These are phyloP conservation scores for Ciborinia camelliae DNA, from an alignment of 2,329 filamentous ascomycete genomes.

Conservation along the genomic window DNA sequence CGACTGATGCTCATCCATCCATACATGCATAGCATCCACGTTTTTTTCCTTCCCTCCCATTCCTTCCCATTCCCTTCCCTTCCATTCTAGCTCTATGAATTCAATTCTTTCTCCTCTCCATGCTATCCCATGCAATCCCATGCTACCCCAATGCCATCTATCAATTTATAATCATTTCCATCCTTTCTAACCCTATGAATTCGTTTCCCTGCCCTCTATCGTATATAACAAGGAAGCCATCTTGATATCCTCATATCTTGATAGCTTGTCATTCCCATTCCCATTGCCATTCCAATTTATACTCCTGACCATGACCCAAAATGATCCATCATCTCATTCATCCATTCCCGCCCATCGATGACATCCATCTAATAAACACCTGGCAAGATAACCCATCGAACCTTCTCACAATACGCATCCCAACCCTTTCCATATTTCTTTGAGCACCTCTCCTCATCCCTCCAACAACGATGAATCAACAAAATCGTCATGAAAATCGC, in stretches of 20 bases:
- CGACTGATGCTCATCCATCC: too few relatives aligned
- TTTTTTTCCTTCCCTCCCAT: too few relatives aligned
- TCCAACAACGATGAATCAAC: slow-evolving; percentile 45
- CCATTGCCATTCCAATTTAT: neutral
- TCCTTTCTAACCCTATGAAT: neutral
- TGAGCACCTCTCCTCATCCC: slow-evolving; percentile 45
- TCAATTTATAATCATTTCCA: too few relatives aligned
- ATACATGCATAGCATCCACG: too few relatives aligned
- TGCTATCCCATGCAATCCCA: too few relatives aligned
- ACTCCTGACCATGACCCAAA: neutral
- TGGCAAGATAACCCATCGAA: slow-evolving; percentile 45
- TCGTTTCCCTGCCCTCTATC: neutral
- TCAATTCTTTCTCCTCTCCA: neutral
- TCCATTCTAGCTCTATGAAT: too few relatives aligned
- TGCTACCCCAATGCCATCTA: too few relatives aligned
- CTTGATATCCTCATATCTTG: neutral
- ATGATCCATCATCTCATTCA: neutral
- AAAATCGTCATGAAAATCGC: slow-evolving; percentile 45
- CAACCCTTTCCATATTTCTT: slow-evolving; percentile 46
- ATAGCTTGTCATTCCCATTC: too few relatives aligned
- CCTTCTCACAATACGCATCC: slow-evolving; percentile 43
- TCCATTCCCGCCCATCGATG: neutral
- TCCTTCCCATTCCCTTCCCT: too few relatives aligned
- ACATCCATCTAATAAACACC: slow-evolving; percentile 37
- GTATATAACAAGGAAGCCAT: neutral